phyloP scores from a whole-genome alignment of 345 rosid species.

The Eucalyptus pauciflora region DNA sequence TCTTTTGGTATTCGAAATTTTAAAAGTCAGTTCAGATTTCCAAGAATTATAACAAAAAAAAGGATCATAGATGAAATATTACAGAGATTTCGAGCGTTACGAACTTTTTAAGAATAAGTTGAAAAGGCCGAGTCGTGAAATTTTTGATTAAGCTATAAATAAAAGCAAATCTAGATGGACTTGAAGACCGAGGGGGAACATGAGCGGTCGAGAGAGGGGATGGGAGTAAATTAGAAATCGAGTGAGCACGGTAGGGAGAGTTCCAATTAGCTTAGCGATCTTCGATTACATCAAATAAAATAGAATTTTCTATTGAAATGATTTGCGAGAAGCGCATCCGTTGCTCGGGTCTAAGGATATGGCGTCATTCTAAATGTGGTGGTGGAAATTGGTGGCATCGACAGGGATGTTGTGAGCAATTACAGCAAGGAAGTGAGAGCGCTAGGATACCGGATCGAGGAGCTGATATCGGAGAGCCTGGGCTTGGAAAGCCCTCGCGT shows the following conservation, averaged over 20 bases:
- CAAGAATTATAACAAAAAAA: neutral
- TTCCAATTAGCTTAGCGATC: neutral
- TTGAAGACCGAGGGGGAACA: neutral
- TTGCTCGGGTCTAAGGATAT: neutral
- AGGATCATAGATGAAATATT: neutral
- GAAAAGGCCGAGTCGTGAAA: rapidly evolving
- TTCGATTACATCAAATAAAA: neutral
- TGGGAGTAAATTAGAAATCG: neutral
- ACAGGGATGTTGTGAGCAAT: slow-evolving; percentile 47
- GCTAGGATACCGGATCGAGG: slow-evolving; percentile 47
- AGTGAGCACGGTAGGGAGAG: neutral
- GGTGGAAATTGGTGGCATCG: neutral
- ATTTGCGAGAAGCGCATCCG: neutral
- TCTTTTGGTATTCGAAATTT: neutral
- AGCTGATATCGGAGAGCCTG: slow-evolving; percentile 83
- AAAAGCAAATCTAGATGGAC: neutral
- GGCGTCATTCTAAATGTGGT: neutral
- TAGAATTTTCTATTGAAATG: neutral
- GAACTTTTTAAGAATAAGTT: neutral
- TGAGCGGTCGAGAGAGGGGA: neutral
- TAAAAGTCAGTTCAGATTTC: neutral
- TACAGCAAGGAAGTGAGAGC: slow-evolving; percentile 58
- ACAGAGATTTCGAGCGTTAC: rapidly evolving
- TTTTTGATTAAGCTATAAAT: neutral
- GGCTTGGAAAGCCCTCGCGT: slow-evolving; percentile 52